Evolutionary conservation across 2,329 filamentous ascomycete species (phyloP), one percentile per base, ranked within the genome.

Genomic region (Penicillium sumatraense): DNA sequence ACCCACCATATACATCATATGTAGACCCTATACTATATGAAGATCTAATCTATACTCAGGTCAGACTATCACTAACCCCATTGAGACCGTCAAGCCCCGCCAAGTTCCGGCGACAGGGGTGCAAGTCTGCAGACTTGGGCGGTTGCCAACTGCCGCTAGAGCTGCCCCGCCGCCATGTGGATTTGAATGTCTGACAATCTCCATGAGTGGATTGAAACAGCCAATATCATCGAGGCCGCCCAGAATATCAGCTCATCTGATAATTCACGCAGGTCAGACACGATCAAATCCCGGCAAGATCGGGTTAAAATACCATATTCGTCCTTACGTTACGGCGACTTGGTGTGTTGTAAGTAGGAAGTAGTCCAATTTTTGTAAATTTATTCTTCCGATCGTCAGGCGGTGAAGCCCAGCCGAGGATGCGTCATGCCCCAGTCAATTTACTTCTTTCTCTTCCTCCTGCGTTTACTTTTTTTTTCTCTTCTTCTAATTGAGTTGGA

Each of bases 401-500:
- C 59, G 57, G 57, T 62, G 59, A 60, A 60, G 51, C 49, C 11
- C 35, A 38, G n/a, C 59, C 56, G 58, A 57, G 54, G 57, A 54
- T 62, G 59, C 57, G 59, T 60, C 59, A 62, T 62, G 38, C 54
- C 40, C 38, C 54, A 24, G 46, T 49, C 35, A 24, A 53, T 29
- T 49, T 42, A 24, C 24, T 47, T 45, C 36, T 42, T 36, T 53
- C 54, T 44, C 23, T 40, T 26, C 47, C 50, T 14, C n/a, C n/a
- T n/a, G n/a, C n/a, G n/a, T n/a, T n/a, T n/a, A n/a, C n/a, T 35
- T 16, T 29, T 47, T 14, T 14, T 33, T 33, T 33, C 26, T 40
- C 36, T 52, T 52, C 38, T 44, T 36, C 49, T 24, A 38, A 47
- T 27, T 51, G 33, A 38, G 31, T 40, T 50, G 41, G 35, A 10